Evolutionary conservation across 306 rosid genomes (phyloP).

Genomic region (Prunus mira): DNA sequence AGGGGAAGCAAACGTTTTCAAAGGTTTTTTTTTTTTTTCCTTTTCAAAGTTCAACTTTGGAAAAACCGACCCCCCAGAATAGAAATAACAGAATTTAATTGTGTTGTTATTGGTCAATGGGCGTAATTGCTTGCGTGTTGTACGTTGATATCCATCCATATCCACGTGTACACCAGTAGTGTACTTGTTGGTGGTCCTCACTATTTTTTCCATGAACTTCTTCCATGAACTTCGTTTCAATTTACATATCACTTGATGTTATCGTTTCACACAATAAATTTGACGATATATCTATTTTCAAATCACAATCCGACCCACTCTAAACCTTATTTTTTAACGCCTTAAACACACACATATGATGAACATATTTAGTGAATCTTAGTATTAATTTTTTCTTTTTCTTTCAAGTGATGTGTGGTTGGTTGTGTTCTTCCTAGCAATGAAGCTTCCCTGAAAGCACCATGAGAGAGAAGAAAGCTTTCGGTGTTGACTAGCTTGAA

Average conservation of each 20-base stretch:
- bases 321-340: not conserved
- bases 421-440: not conserved
- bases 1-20: not conserved
- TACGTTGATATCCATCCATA: not conserved
- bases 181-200: not conserved
- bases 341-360: not conserved
- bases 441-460: not conserved
- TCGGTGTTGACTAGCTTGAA: not conserved
- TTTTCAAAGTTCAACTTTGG: constrained; percentile 24
- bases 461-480: not conserved
- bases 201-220: too few species aligned
- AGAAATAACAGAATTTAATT: not conserved
- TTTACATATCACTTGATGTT: not conserved
- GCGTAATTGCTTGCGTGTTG: constrained; percentile 36
- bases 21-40: too few species aligned
- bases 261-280: too few species aligned
- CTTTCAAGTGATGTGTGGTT: not conserved
- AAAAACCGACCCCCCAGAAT: not conserved
- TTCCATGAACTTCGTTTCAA: too few species aligned
- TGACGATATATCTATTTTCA: too few species aligned
- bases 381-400: not conserved
- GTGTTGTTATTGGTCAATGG: constrained; percentile 28
- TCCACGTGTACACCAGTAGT: constrained; percentile 29
- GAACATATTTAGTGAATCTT: too few species aligned
- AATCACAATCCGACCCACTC: too few species aligned